Base-by-base conservation (phyloP, 139 green algal species). In the Mesotaenium endlicherianum region DNA sequence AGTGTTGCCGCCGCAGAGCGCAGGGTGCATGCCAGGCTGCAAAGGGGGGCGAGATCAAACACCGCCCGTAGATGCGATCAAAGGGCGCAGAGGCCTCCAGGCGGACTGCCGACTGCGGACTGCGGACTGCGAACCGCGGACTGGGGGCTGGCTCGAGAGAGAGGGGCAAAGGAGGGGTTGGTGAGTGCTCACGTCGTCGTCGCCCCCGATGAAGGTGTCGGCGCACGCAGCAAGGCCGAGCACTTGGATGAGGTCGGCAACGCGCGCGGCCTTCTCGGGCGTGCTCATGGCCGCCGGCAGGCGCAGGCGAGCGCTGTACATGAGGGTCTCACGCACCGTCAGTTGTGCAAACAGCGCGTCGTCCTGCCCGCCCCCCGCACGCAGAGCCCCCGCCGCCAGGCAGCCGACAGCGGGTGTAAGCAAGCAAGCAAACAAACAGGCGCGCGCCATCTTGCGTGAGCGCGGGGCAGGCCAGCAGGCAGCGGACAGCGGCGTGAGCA, bases 311-410 rank as follows among this genome's bases (percentile, higher is more conserved):
- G 87, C 87, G n/a, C 43, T 68, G 53, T 89, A 80, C 50, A 71
- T 31, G 0, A 90, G 85, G 4, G 87, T 90, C 77, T 90, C 87
- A 1, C 77, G 40, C 49, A 90, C 87, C 0, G 91, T 91, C 34
- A 93, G 81, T 14, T 82, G 86, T 30, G 44, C 14, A 17, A 92
- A 93, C 8, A 93, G 79, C 0, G 87, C 76, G 39, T 93, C 91
- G 34, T 93, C 89, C 86, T 90, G 84, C 55, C 68, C 17, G 26
- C 88, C 83, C 64, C 79, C 86, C 57, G n/a, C n/a, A 75, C 26
- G 26, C 26, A 64, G 53, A 26, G n/a, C n/a, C n/a, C n/a, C n/a
- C 31, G 45, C 6, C 41, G 67, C 17, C 41, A 11, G 43, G 8
- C 60, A 72, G 6, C 6, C 8, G 60, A 64, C 20, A 64, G 50